Percentiles rank a stretch among this genome's conserved stretches.
Conservation (phyloP, 2,329 filamentous ascomycete genomes). For the Colletotrichum acutatum region DNA sequence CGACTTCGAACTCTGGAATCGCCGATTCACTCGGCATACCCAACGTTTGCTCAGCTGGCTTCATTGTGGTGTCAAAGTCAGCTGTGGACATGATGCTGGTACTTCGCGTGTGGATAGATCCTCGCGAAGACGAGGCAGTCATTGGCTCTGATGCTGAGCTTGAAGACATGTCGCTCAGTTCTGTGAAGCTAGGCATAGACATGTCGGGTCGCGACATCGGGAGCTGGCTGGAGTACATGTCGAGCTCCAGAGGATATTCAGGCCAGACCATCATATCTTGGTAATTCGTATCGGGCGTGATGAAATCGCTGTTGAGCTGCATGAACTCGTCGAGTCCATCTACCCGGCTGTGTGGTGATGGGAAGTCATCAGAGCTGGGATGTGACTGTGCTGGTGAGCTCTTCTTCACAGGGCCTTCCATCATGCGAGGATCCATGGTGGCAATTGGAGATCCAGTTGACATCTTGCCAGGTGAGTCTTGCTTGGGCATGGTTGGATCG, state of each 20-base stretch:
- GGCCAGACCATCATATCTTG: slow-evolving; percentile 58
- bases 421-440: slow-evolving; percentile 46
- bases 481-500: slow-evolving; percentile 41
- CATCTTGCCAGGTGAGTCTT: slow-evolving; percentile 41
- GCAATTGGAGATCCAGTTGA: slow-evolving; percentile 43
- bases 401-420: slow-evolving; percentile 43
- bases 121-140: slow-evolving; percentile 52
- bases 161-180: slow-evolving; percentile 54
- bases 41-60: slow-evolving; percentile 44
- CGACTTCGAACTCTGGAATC: slow-evolving; percentile 58
- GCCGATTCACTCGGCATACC: slow-evolving; percentile 41
- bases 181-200: slow-evolving; percentile 49
- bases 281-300: slow-evolving; percentile 49
- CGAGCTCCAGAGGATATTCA: slow-evolving; percentile 56
- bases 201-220: slow-evolving; percentile 48
- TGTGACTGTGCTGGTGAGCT: slow-evolving; percentile 47
- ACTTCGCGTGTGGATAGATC: slow-evolving; percentile 57
- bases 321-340: slow-evolving; percentile 56
- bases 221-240: slow-evolving; percentile 50
- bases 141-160: slow-evolving; percentile 52
- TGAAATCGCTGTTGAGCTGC: slow-evolving; percentile 49
- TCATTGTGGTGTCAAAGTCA: slow-evolving; percentile 49
- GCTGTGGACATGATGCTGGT: slow-evolving; percentile 58
- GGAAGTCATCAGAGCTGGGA: slow-evolving; percentile 46
- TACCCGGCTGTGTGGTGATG: slow-evolving; percentile 50